phyloP scores from a whole-genome alignment of 495 filamentous ascomycete genomes.

The Endocarpon pusillum region DNA sequence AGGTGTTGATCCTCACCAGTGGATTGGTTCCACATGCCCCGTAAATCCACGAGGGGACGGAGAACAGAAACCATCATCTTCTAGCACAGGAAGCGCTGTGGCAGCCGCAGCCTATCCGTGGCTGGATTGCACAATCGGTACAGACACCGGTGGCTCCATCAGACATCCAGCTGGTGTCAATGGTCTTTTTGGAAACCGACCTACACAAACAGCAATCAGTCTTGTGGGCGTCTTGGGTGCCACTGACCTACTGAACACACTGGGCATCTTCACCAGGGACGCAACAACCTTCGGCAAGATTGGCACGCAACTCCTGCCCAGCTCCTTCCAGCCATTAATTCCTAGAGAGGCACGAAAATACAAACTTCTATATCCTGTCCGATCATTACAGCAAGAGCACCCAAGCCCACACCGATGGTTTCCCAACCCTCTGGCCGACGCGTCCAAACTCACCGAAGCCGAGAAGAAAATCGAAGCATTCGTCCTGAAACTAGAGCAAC shows the following conservation, averaged over 20 bases:
- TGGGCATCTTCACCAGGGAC: constrained; percentile 17
- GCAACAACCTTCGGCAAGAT: constrained; percentile 1
- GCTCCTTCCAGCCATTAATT: not conserved
- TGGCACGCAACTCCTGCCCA: not conserved
- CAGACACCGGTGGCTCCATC: constrained; percentile 31
- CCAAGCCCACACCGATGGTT: constrained; percentile 7
- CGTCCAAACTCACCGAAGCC: constrained; percentile 1
- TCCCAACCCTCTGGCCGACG: constrained; percentile 3
- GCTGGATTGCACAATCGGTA: constrained; percentile 36
- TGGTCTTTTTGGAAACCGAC: constrained; percentile 33
- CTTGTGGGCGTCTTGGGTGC: constrained; percentile 28
- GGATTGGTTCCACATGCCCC: constrained; percentile 34
- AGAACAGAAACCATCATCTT: constrained; percentile 30
- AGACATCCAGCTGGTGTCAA: constrained; percentile 28
- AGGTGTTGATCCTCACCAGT: constrained; percentile 33
- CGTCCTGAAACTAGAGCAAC: constrained; percentile 7
- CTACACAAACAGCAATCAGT: constrained; percentile 27
- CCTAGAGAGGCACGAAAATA: constrained; percentile 3
- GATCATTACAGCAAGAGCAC: constrained; percentile 1
- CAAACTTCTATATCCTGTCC: constrained; percentile 9
- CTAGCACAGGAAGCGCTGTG: constrained; percentile 29
- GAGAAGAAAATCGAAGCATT: constrained; percentile 8
- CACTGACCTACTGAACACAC: constrained; percentile 28
- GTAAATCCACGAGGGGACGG: constrained; percentile 43
- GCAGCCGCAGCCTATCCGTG: constrained; percentile 34